Percentiles rank a stretch among this genome's conserved stretches.
Evolutionary conservation across 208 protist species (phyloP).

Genomic region (Crithidia acanthocephali): DNA sequence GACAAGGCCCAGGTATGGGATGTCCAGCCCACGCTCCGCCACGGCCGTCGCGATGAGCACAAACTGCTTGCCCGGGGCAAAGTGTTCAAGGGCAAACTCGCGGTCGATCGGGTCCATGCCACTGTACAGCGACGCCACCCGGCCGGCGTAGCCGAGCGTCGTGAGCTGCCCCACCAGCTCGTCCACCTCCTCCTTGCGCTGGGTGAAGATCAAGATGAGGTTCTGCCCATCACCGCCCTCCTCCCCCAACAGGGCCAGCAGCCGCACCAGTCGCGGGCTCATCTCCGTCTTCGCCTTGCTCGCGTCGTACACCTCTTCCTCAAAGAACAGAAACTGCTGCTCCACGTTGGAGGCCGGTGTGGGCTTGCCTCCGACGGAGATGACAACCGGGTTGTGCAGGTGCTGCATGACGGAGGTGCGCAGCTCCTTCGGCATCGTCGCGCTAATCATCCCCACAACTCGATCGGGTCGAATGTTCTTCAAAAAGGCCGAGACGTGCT

Average conservation of each 20-base stretch:
- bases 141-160: slow-evolving; percentile 74
- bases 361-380: slow-evolving; percentile 87
- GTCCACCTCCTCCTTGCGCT: slow-evolving; percentile 92
- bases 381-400: slow-evolving; percentile 82
- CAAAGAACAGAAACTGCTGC: slow-evolving; percentile 92
- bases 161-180: slow-evolving; percentile 82
- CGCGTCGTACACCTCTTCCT: slow-evolving; percentile 83
- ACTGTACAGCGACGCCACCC: slow-evolving; percentile 85
- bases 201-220: slow-evolving; percentile 92
- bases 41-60: slow-evolving; percentile 92
- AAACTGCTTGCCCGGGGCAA: slow-evolving; percentile 81
- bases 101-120: slow-evolving; percentile 94
- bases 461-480: slow-evolving; percentile 90
- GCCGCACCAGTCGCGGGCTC: slow-evolving; percentile 72
- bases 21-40: slow-evolving; percentile 96
- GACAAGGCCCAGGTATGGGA: slow-evolving; percentile 98
- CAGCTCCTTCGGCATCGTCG: slow-evolving; percentile 92
- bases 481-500: slow-evolving; percentile 92
- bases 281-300: slow-evolving; percentile 55
- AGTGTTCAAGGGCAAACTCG: slow-evolving; percentile 89
- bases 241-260: slow-evolving; percentile 90
- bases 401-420: slow-evolving; percentile 72
- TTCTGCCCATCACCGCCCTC: slow-evolving; percentile 65
- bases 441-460: slow-evolving; percentile 91
- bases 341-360: slow-evolving; percentile 89